Conservation (phyloP, 805 yeast genomes). For the Starmerella floricola region DNA sequence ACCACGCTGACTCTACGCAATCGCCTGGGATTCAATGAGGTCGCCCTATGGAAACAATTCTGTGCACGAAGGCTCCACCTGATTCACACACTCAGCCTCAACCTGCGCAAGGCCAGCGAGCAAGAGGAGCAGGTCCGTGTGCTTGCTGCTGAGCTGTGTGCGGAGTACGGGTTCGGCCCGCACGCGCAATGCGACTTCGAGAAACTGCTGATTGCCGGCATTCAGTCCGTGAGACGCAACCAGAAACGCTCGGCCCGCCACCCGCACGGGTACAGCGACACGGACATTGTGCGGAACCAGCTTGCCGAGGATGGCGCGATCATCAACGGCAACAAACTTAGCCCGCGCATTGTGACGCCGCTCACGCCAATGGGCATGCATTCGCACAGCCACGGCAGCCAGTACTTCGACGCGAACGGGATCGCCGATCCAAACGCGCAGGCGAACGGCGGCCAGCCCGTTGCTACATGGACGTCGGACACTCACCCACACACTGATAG, state of each 20-base stretch:
- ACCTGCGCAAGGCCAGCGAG: constrained; percentile 73
- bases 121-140: constrained; percentile 71
- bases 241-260: constrained; percentile 30
- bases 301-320: not conserved
- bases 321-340: no score
- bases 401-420: not conserved
- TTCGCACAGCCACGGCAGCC: not conserved
- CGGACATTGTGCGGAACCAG: not conserved
- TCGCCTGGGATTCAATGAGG: constrained; percentile 66
- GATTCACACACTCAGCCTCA: constrained; percentile 58
- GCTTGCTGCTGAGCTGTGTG: constrained; percentile 65
- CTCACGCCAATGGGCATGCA: not conserved
- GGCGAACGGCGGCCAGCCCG: not conserved
- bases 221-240: constrained; percentile 84
- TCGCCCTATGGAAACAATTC: constrained; percentile 74
- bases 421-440: not conserved
- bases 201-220: constrained; percentile 81
- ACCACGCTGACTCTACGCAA: constrained; percentile 45
- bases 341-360: not conserved
- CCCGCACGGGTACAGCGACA: constrained; percentile 5
- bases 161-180: constrained; percentile 61
- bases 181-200: constrained; percentile 63
- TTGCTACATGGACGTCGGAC: no score
- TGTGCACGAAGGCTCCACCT: constrained; percentile 82
- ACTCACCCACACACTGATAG: not conserved